Evolutionary conservation across 1,139 yeast genomes (phyloP).

Genomic region (Saccharomyces hybrid): DNA sequence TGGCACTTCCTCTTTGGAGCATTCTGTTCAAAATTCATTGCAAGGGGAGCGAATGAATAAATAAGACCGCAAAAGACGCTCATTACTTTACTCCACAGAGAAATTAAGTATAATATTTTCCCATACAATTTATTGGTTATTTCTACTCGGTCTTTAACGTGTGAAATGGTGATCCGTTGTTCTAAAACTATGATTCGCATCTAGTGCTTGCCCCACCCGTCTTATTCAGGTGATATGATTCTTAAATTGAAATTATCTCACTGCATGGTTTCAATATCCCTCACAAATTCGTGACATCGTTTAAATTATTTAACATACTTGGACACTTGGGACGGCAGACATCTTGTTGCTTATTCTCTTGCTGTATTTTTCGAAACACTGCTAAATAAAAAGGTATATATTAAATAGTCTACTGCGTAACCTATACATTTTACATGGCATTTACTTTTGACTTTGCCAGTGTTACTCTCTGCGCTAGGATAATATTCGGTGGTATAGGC

Average conservation of each 20-base stretch:
- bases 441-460: neutral
- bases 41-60: neutral
- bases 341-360: constrained; percentile 28
- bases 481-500: neutral
- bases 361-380: constrained; percentile 8
- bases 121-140: neutral
- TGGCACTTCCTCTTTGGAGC: neutral
- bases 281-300: neutral
- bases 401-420: neutral
- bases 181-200: neutral
- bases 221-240: neutral
- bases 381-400: constrained; percentile 1
- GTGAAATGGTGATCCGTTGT: no score
- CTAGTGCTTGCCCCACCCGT: neutral
- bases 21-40: neutral
- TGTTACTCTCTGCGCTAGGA: neutral
- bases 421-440: neutral
- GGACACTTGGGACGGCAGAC: constrained; percentile 61
- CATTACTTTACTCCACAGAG: neutral
- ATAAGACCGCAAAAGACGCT: neutral
- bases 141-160: neutral
- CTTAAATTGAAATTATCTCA: neutral
- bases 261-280: neutral
- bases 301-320: constrained; percentile 42
- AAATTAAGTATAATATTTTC: neutral